Percentiles rank a stretch among this genome's conserved stretches.
These are phyloP conservation scores for Apophysomyces sp. DNA, from an alignment of 371 early-diverging fungal genomes.

Conservation along the genomic window DNA sequence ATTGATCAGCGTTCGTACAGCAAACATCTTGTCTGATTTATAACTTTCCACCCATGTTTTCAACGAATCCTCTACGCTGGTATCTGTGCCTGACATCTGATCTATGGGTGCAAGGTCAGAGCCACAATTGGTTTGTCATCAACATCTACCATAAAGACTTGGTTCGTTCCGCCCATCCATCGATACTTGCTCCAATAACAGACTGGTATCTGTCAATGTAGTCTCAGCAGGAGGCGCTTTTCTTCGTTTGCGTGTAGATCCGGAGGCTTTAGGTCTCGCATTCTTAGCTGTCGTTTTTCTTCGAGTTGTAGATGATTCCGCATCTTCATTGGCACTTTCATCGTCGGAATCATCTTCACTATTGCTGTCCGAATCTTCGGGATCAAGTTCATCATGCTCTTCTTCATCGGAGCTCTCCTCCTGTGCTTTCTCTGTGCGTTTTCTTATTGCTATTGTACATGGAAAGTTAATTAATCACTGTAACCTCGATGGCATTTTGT, in stretches of 20 bases:
- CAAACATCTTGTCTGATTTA: slow-evolving; percentile 16
- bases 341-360: slow-evolving; percentile 9
- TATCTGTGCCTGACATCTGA: slow-evolving; percentile 4
- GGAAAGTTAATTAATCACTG: not conserved
- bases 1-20: slow-evolving; percentile 57
- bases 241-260: slow-evolving; percentile 4
- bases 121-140: not conserved
- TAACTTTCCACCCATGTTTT: slow-evolving; percentile 27
- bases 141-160: slow-evolving; percentile 31
- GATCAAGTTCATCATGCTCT: slow-evolving; percentile 20
- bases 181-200: slow-evolving; percentile 31
- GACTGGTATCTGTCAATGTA: slow-evolving; percentile 24
- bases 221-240: slow-evolving; percentile 5
- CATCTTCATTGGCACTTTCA: slow-evolving; percentile 17
- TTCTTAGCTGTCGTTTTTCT: slow-evolving; percentile 5
- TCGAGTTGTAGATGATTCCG: not conserved
- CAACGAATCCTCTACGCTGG: slow-evolving; percentile 25
- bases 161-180: slow-evolving; percentile 3
- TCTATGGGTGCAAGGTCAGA: slow-evolving; percentile 10
- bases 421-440: slow-evolving; percentile 1
- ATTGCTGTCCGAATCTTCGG: not conserved
- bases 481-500: not conserved
- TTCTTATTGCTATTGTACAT: slow-evolving; percentile 10
- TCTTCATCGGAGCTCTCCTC: slow-evolving; percentile 13
- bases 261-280: slow-evolving; percentile 1